A percentile compares a stretch with the other conserved stretches of the same genome.
phyloP scores from a whole-genome alignment of 768 basidiomycete genomes.

The Leucogyrophana mollusca region DNA sequence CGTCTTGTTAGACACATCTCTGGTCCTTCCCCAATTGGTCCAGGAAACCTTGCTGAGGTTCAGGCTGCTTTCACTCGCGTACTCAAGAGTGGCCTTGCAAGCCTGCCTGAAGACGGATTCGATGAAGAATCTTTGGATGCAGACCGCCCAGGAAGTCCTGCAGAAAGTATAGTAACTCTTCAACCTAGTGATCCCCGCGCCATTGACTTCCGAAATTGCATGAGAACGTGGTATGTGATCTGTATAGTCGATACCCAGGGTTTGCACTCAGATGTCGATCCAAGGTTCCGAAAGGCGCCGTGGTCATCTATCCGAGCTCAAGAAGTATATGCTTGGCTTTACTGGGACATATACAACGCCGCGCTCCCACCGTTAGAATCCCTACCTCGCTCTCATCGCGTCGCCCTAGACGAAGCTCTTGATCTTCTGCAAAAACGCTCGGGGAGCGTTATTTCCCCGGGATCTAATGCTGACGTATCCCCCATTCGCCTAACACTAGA shows the following conservation, averaged over 20 bases:
- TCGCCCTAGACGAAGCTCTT: slow-evolving; percentile 58
- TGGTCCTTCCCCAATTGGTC: slow-evolving; percentile 40
- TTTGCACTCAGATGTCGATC: neutral
- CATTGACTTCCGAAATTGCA: slow-evolving; percentile 65
- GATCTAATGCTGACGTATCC: slow-evolving; percentile 47
- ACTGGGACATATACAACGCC: slow-evolving; percentile 80
- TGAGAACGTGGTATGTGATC: slow-evolving; percentile 51
- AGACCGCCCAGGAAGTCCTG: slow-evolving; percentile 58
- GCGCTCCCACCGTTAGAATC: slow-evolving; percentile 51
- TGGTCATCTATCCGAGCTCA: slow-evolving; percentile 69
- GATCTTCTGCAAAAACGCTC: slow-evolving; percentile 68
- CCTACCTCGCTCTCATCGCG: slow-evolving; percentile 44
- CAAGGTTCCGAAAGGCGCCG: slow-evolving; percentile 69
- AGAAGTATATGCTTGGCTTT: slow-evolving; percentile 73
- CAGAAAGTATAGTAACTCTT: slow-evolving; percentile 57
- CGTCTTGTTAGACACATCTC: slow-evolving; percentile 49
- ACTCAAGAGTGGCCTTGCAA: slow-evolving; percentile 62
- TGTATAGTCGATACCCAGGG: neutral
- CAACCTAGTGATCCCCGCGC: slow-evolving; percentile 66
- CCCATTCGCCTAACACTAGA: slow-evolving; percentile 79
- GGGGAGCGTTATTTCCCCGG: slow-evolving; percentile 62
- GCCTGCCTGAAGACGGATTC: slow-evolving; percentile 47
- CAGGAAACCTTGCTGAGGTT: slow-evolving; percentile 55
- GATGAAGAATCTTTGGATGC: slow-evolving; percentile 53
- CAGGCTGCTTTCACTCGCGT: slow-evolving; percentile 59